phyloP scores from a whole-genome alignment of 2,329 filamentous ascomycete species.

The Magnaporthiopsis rhizophila region DNA sequence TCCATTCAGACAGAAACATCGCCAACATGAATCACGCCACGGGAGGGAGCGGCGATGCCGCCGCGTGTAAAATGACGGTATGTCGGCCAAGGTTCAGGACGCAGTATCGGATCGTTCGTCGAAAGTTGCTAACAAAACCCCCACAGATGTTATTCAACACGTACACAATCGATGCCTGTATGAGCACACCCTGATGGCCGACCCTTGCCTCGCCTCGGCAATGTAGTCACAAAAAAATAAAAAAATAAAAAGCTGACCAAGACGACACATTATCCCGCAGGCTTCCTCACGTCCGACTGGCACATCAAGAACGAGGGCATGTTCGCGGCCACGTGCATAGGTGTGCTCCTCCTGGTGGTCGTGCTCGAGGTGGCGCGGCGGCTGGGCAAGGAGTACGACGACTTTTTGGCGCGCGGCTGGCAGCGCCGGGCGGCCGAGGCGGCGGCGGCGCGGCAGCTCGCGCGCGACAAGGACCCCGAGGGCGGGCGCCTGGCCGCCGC shows the following conservation, averaged over 20 bases:
- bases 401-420: slow-evolving; percentile 20
- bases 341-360: slow-evolving; percentile 31
- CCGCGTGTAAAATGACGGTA: slow-evolving; percentile 5
- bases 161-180: slow-evolving; percentile 32
- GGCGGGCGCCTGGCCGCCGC: slow-evolving; percentile 5
- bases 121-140: not conserved
- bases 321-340: slow-evolving; percentile 36
- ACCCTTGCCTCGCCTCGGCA: too few species aligned
- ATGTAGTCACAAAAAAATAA: not conserved
- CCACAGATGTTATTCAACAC: slow-evolving; percentile 37
- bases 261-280: slow-evolving; percentile 11
- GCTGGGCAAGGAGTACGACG: slow-evolving; percentile 33
- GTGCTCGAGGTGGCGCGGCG: slow-evolving; percentile 32
- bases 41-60: not conserved
- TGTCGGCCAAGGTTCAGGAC: not conserved
- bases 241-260: not conserved
- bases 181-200: not conserved
- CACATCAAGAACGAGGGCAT: slow-evolving; percentile 29
- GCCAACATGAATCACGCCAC: slow-evolving; percentile 3
- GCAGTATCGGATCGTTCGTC: not conserved
- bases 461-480: slow-evolving; percentile 10
- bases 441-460: slow-evolving; percentile 20
- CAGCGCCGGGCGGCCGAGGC: slow-evolving; percentile 13
- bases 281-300: slow-evolving; percentile 32
- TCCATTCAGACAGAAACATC: not conserved